Evolutionary conservation across 345 rosid genomes (phyloP).

Genomic region (Rhodamnia argentea): DNA sequence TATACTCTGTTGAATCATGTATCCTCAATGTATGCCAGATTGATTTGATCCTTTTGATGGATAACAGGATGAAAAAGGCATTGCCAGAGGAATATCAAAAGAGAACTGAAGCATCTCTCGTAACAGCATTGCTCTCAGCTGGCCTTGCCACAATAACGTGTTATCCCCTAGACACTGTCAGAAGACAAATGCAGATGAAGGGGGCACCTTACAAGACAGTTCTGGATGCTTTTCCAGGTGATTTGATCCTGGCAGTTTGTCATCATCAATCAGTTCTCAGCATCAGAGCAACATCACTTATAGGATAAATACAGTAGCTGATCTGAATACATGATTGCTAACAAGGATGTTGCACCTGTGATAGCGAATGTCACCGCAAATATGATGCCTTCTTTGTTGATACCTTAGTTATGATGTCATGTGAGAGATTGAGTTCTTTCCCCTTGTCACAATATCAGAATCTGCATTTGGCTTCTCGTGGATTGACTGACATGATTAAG

Average conservation of each 20-base stretch:
- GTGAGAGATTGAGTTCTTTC: neutral
- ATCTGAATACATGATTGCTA: neutral
- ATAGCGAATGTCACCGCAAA: neutral
- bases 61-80: constrained; percentile 77
- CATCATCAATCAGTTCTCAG: neutral
- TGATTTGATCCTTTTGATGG: neutral
- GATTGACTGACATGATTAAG: neutral
- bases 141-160: constrained; percentile 83
- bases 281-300: neutral
- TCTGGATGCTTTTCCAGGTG: constrained; percentile 81
- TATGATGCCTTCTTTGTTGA: neutral
- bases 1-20: neutral
- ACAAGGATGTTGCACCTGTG: neutral
- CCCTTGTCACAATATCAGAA: neutral
- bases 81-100: constrained; percentile 73
- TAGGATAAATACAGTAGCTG: neutral
- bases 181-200: constrained; percentile 98
- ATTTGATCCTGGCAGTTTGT: neutral
- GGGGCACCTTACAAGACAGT: constrained; percentile 82
- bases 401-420: neutral
- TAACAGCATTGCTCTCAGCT: constrained; percentile 83
- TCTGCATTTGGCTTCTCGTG: neutral
- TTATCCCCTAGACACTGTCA: constrained; percentile 90
- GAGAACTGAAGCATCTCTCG: constrained; percentile 66
- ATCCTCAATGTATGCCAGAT: neutral